phyloP scores from a whole-genome alignment of 371 early-diverging fungal genomes.

The Lichtheimia corymbifera region DNA sequence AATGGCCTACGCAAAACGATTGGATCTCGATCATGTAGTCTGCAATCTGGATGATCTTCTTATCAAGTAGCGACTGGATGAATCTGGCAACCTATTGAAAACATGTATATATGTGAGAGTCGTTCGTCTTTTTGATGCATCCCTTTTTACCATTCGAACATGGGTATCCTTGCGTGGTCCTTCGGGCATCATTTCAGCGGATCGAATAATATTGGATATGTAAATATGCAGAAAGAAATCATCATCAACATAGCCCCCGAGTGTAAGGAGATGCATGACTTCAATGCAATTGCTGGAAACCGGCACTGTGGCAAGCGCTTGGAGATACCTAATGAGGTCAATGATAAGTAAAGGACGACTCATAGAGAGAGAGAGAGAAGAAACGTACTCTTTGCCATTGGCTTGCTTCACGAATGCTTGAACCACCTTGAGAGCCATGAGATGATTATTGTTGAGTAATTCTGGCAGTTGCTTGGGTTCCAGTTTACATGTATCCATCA shows the following conservation, averaged over 20 bases:
- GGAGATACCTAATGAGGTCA: slow-evolving; percentile 22
- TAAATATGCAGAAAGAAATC: slow-evolving; percentile 63
- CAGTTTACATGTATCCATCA: slow-evolving; percentile 10
- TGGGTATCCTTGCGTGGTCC: slow-evolving; percentile 60
- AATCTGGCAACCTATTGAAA: slow-evolving; percentile 64
- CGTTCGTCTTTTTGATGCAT: not conserved
- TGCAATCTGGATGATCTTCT: slow-evolving; percentile 51
- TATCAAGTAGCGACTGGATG: slow-evolving; percentile 64
- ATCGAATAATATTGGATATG: slow-evolving; percentile 66
- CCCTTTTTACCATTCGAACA: slow-evolving; percentile 60
- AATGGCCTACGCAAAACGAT: slow-evolving; percentile 60
- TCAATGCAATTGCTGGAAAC: slow-evolving; percentile 56
- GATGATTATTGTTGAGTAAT: slow-evolving; percentile 39
- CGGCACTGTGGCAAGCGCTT: slow-evolving; percentile 27
- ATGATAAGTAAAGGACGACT: too few species aligned
- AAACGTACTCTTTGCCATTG: slow-evolving; percentile 15
- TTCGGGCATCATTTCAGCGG: slow-evolving; percentile 62
- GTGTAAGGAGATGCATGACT: slow-evolving; percentile 62
- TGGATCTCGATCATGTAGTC: slow-evolving; percentile 70
- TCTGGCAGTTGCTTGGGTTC: slow-evolving; percentile 24
- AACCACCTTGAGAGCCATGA: slow-evolving; percentile 33
- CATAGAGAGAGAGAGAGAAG: not conserved
- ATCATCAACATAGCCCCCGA: slow-evolving; percentile 31
- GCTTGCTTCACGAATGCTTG: slow-evolving; percentile 21
- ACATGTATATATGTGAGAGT: not conserved